Evolutionary conservation across 371 early-diverging fungal genomes (phyloP).

Genomic region (Zopfochytrium polystomum): DNA sequence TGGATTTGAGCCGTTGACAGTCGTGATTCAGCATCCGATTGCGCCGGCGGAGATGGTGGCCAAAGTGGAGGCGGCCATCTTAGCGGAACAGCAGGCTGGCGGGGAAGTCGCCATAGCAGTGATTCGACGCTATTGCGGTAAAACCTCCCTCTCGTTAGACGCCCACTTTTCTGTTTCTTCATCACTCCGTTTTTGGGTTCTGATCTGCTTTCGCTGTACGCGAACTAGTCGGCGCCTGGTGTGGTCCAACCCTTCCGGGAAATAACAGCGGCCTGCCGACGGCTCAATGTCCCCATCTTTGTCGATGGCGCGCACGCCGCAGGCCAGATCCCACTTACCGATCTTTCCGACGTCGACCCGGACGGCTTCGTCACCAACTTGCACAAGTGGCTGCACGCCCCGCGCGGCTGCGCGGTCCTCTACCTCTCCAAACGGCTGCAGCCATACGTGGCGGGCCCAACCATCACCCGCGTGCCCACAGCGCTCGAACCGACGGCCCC

Average conservation of each 20-base stretch:
- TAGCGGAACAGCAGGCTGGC: background rate
- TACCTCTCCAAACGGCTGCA: constrained; percentile 58
- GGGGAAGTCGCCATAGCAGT: constrained; percentile 4
- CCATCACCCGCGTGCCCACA: no score
- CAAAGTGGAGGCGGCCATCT: background rate
- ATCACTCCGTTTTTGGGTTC: constrained; percentile 5
- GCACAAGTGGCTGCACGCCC: constrained; percentile 68
- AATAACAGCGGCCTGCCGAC: constrained; percentile 44
- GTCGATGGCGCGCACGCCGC: constrained; percentile 70
- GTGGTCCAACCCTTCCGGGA: constrained; percentile 56
- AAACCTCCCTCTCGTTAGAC: constrained; percentile 14
- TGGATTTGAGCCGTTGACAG: background rate
- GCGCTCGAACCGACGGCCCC: background rate
- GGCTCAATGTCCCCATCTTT: constrained; percentile 54
- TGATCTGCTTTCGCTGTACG: constrained; percentile 14
- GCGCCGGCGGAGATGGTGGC: background rate
- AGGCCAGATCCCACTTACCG: constrained; percentile 62
- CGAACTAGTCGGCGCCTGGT: constrained; percentile 24
- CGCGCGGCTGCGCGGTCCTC: constrained; percentile 57
- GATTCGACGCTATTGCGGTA: no score
- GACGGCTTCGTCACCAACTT: constrained; percentile 68
- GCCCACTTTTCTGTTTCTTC: constrained; percentile 11
- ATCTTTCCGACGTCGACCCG: constrained; percentile 49
- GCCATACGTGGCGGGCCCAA: no score
- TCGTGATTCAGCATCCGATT: background rate